Conservation (phyloP, 1,139 yeast genomes). For the Suhomyces coccinellae region DNA sequence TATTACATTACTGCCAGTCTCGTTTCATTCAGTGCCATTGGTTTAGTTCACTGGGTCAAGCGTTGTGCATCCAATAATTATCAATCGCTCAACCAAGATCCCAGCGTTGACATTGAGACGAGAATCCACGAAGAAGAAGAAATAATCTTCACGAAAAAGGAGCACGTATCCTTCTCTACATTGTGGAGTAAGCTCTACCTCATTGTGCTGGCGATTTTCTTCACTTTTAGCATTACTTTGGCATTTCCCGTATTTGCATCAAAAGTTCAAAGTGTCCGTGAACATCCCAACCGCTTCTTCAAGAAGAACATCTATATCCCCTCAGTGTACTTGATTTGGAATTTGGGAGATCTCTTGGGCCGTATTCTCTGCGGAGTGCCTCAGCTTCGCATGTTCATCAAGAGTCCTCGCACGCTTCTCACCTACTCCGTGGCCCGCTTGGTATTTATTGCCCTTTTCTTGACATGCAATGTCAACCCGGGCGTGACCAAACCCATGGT, state of each 20-base stretch:
- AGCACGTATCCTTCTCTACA: slow-evolving; percentile 45
- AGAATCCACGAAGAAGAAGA: background rate
- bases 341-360: slow-evolving; percentile 81
- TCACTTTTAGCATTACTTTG: slow-evolving; percentile 74
- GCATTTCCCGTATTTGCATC: slow-evolving; percentile 91
- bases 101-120: slow-evolving; percentile 1
- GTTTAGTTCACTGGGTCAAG: slow-evolving; percentile 34
- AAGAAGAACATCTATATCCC: slow-evolving; percentile 65
- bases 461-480: slow-evolving; percentile 64
- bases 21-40: slow-evolving; percentile 54
- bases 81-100: slow-evolving; percentile 12
- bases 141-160: slow-evolving; percentile 15
- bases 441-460: slow-evolving; percentile 60
- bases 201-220: slow-evolving; percentile 69
- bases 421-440: slow-evolving; percentile 55
- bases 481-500: slow-evolving; percentile 29
- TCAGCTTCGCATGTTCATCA: slow-evolving; percentile 37
- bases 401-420: slow-evolving; percentile 43
- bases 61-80: slow-evolving; percentile 23
- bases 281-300: slow-evolving; percentile 34
- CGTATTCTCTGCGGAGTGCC: slow-evolving; percentile 65
- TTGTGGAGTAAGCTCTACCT: slow-evolving; percentile 60
- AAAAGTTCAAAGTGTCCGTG: slow-evolving; percentile 54
- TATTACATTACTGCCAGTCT: slow-evolving; percentile 73
- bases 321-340: slow-evolving; percentile 80